phyloP scores from a whole-genome alignment of 1,284 basidiomycete genomes.

The Singerocomus inundabilis region DNA sequence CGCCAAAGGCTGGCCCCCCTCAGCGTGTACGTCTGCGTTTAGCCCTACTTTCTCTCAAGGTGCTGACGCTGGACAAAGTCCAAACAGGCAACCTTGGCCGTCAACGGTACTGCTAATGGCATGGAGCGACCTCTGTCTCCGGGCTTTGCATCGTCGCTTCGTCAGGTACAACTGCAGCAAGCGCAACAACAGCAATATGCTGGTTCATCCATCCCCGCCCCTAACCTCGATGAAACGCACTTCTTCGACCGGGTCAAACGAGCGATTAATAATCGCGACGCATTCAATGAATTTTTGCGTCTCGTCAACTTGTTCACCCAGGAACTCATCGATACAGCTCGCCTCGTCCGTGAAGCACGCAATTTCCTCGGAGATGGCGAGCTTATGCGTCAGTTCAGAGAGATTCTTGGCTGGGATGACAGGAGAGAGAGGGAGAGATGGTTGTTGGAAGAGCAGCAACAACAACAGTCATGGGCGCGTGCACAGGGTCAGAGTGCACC shows the following conservation, averaged over 20 bases:
- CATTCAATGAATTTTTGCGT: constrained; percentile 96
- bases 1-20: constrained; percentile 18
- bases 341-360: constrained; percentile 69
- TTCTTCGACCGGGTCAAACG: constrained; percentile 96
- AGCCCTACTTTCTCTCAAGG: neutral
- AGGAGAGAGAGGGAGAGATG: constrained; percentile 57
- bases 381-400: constrained; percentile 81
- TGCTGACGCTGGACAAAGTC: constrained; percentile 13
- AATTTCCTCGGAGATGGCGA: constrained; percentile 72
- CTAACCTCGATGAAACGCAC: constrained; percentile 66
- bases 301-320: constrained; percentile 94
- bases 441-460: constrained; percentile 45
- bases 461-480: constrained; percentile 40
- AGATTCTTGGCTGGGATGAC: constrained; percentile 89
- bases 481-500: constrained; percentile 42
- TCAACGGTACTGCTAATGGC: constrained; percentile 24
- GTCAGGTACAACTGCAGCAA: constrained; percentile 28
- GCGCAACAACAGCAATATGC: constrained; percentile 30
- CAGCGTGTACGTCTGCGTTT: constrained; percentile 27
- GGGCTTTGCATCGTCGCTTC: constrained; percentile 19
- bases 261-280: constrained; percentile 82
- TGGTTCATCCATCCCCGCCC: constrained; percentile 29
- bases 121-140: constrained; percentile 25
- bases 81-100: constrained; percentile 22
- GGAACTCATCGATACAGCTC: constrained; percentile 86